These are phyloP conservation scores for Lactarius quietus DNA, from an alignment of 768 basidiomycete genomes.

Conservation along the genomic window DNA sequence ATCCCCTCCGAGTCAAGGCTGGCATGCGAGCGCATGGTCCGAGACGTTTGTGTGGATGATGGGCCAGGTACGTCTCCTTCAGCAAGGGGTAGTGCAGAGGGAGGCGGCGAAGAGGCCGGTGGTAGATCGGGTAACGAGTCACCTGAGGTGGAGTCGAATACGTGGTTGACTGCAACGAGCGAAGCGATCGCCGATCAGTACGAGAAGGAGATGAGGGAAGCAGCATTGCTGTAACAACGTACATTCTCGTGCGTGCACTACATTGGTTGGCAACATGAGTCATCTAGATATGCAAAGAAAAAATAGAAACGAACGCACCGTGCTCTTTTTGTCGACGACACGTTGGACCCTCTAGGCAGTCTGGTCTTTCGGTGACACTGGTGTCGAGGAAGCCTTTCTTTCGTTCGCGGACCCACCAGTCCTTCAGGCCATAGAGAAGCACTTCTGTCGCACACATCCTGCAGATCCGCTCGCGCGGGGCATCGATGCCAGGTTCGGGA, in stretches of 20 bases:
- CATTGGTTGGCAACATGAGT: slow-evolving; percentile 1
- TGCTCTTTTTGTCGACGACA: slow-evolving; percentile 65
- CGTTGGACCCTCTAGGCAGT: slow-evolving; percentile 60
- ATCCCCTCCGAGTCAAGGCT: slow-evolving; percentile 21
- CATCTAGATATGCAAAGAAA: slow-evolving; percentile 8
- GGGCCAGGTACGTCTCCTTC: not conserved
- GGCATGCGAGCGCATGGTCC: slow-evolving; percentile 10
- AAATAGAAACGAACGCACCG: slow-evolving; percentile 40
- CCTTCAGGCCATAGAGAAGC: slow-evolving; percentile 68
- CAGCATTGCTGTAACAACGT: slow-evolving; percentile 30
- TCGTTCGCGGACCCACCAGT: slow-evolving; percentile 82
- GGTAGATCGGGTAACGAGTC: slow-evolving; percentile 1
- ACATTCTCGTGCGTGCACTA: slow-evolving; percentile 79
- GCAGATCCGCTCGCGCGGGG: slow-evolving; percentile 62
- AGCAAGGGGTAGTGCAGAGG: not conserved
- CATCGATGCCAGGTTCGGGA: slow-evolving; percentile 51
- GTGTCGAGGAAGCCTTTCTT: slow-evolving; percentile 62
- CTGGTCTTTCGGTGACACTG: slow-evolving; percentile 52
- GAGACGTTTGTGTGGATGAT: slow-evolving; percentile 4
- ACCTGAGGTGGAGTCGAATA: slow-evolving; percentile 27
- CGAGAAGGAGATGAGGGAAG: not conserved
- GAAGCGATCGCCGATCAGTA: slow-evolving; percentile 3
- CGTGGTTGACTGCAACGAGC: slow-evolving; percentile 33
- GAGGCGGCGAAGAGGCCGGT: not conserved
- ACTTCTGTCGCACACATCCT: slow-evolving; percentile 72